Evolutionary conservation across 1,284 basidiomycete species (phyloP).

Genomic region (Ganoderma meredithae): DNA sequence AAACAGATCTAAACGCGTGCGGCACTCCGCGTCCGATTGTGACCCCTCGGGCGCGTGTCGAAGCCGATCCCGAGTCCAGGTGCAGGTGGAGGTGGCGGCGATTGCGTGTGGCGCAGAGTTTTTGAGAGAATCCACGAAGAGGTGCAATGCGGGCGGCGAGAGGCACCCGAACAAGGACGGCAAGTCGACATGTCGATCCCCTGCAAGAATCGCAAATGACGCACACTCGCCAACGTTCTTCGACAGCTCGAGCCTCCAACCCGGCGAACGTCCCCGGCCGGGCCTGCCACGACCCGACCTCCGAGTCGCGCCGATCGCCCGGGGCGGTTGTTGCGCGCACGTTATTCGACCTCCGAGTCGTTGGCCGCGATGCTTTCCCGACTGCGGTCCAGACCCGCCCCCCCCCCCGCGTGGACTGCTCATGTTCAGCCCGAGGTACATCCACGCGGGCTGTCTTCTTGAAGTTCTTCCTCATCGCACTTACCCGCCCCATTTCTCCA

Average conservation of each 20-base stretch:
- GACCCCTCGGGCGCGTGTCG: neutral
- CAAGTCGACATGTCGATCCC: neutral
- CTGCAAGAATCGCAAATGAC: neutral
- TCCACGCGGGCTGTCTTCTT: neutral
- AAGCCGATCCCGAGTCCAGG: too few species aligned
- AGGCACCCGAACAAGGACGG: conserved; percentile 2
- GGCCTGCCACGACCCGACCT: neutral
- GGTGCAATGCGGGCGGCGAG: neutral
- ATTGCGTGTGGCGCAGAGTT: neutral
- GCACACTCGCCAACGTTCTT: neutral
- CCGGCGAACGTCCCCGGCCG: neutral
- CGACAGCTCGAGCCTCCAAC: neutral
- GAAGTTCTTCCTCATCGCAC: neutral
- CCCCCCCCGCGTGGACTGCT: neutral
- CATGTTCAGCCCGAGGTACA: neutral
- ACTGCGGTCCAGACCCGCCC: neutral
- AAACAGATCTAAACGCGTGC: neutral
- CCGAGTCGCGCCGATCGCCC: neutral
- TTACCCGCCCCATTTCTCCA: neutral
- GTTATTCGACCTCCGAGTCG: neutral
- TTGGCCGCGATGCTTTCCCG: neutral
- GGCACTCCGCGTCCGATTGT: neutral
- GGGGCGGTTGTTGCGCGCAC: neutral
- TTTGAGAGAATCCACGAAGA: neutral
- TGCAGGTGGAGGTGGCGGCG: neutral